Conservation (phyloP, 2,329 filamentous ascomycete species). For the Davidsoniella eucalypti region DNA sequence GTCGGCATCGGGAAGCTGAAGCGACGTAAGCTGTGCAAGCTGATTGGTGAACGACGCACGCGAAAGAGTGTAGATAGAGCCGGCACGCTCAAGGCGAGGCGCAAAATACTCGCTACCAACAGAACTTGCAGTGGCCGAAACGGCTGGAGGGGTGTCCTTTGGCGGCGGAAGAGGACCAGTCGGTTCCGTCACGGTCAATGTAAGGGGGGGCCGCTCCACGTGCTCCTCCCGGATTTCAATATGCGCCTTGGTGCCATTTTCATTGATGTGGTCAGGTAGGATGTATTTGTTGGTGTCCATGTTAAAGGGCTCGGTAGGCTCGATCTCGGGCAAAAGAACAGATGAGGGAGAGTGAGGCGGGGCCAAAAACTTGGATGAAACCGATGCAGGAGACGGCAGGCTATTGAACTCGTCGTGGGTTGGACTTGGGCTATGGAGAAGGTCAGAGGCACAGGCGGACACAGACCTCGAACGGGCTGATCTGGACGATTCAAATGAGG, state of each 20-base stretch:
- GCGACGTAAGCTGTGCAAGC: conserved; percentile 76
- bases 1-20: conserved; percentile 73
- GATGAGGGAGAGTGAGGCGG: conserved; percentile 18
- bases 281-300: conserved; percentile 63
- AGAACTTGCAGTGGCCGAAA: conserved; percentile 11
- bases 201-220: conserved; percentile 32
- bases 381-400: conserved; percentile 5
- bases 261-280: conserved; percentile 51
- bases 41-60: conserved; percentile 86
- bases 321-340: conserved; percentile 35
- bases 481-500: conserved; percentile 14
- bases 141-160: conserved; percentile 34
- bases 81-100: conserved; percentile 49
- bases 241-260: conserved; percentile 49
- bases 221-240: conserved; percentile 41
- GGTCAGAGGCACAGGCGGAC: conserved; percentile 15
- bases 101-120: conserved; percentile 38
- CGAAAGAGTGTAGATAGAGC: conserved; percentile 87
- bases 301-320: conserved; percentile 31
- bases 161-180: conserved; percentile 18
- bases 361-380: conserved; percentile 12
- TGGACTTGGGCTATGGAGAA: conserved; percentile 15
- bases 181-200: conserved; percentile 25
- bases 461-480: conserved; percentile 4
- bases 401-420: conserved; percentile 14